Conservation (phyloP, 148 eudicot species). For the Chenopodium album region DNA sequence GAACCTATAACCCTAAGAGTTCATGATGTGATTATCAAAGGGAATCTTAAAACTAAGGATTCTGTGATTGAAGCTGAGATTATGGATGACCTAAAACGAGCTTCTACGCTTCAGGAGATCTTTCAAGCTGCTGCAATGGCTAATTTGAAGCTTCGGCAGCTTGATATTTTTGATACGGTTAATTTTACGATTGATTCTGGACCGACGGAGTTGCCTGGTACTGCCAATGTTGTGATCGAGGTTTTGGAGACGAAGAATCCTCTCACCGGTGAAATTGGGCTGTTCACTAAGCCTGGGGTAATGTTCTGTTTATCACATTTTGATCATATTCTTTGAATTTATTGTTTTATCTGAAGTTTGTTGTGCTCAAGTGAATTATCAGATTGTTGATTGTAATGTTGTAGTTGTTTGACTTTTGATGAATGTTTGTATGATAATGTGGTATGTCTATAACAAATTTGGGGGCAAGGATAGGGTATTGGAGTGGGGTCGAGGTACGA, state of each 20-base stretch:
- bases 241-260: constrained; percentile 60
- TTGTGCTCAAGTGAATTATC: too few species aligned
- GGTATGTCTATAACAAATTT: background rate
- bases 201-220: constrained; percentile 74
- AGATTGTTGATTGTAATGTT: background rate
- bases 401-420: background rate
- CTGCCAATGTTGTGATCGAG: constrained; percentile 65
- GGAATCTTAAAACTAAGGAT: constrained; percentile 66
- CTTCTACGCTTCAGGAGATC: constrained; percentile 61
- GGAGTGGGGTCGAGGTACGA: background rate
- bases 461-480: background rate
- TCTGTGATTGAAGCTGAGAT: constrained; percentile 62
- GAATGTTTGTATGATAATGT: background rate
- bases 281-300: constrained; percentile 83
- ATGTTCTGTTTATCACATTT: background rate
- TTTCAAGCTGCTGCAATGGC: constrained; percentile 59
- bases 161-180: constrained; percentile 71
- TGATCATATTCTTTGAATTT: background rate
- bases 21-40: constrained; percentile 70
- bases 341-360: background rate
- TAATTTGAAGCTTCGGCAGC: constrained; percentile 40
- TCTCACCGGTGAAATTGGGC: constrained; percentile 60
- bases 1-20: constrained; percentile 63
- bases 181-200: constrained; percentile 68
- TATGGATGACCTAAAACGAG: constrained; percentile 42